These are phyloP conservation scores for Rhodotorula babjevae DNA, from an alignment of 768 basidiomycete genomes.

Conservation along the genomic window DNA sequence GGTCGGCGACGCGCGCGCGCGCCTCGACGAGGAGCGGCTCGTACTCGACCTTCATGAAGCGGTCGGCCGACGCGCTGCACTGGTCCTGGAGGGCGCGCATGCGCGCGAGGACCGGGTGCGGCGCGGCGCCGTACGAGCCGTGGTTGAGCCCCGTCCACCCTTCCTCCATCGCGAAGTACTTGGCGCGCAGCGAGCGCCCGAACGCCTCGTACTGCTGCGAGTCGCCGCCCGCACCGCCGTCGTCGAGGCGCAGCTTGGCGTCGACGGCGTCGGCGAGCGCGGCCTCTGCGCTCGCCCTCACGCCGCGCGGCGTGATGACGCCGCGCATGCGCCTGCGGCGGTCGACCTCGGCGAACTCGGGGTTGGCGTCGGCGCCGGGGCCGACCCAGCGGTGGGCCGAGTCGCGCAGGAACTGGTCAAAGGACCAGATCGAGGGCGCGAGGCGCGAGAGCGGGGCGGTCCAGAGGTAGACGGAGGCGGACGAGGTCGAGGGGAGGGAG, in stretches of 20 bases:
- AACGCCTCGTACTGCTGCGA: neutral
- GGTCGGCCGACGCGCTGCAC: slow-evolving; percentile 21
- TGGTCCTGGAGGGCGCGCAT: slow-evolving; percentile 7
- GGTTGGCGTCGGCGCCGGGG: slow-evolving; percentile 40
- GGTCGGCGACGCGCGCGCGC: slow-evolving; percentile 12
- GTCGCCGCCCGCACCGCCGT: neutral
- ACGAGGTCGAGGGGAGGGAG: slow-evolving; percentile 45
- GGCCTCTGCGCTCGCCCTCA: neutral
- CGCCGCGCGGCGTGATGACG: slow-evolving; percentile 6
- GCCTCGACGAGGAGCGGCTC: slow-evolving; percentile 8
- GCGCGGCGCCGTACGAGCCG: slow-evolving; percentile 36
- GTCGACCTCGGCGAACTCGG: slow-evolving; percentile 58
- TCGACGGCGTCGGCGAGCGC: neutral
- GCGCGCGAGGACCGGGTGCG: slow-evolving; percentile 19
- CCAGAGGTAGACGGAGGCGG: slow-evolving; percentile 74
- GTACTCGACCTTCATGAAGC: slow-evolving; percentile 28
- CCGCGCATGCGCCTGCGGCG: slow-evolving; percentile 52
- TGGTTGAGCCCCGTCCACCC: slow-evolving; percentile 39
- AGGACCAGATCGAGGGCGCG: slow-evolving; percentile 67
- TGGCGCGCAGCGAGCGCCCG: slow-evolving; percentile 31
- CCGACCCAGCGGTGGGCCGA: slow-evolving; percentile 77
- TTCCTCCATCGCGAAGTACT: slow-evolving; percentile 30
- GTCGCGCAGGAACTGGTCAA: slow-evolving; percentile 69
- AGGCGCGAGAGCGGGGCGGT: slow-evolving; percentile 51
- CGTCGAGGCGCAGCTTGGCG: neutral